Evolutionary conservation across 805 yeast species (phyloP), one percentile per base, ranked within the genome.

Genomic region (Priceomyces castillae): DNA sequence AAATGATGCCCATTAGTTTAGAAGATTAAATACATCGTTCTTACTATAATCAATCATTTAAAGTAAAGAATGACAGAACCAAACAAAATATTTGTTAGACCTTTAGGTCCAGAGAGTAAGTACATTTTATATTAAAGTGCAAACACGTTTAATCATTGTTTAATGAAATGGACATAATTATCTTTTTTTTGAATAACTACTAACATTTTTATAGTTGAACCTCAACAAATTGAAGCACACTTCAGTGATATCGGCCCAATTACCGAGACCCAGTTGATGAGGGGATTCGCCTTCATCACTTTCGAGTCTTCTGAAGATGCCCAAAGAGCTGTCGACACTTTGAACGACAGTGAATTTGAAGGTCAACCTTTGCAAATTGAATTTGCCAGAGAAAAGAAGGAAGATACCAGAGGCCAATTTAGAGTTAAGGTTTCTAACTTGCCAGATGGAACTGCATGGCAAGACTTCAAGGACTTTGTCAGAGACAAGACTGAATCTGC

Each of bases 201-300:
- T 37, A 58, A 42, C 53, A 51, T 72, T 65, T 33, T 66, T 62
- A 47, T 48, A 51, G 67, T 62, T 42, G 55, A 65, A 44, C 58
- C 58, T 30, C 80, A 82, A 48, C 86, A 83, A 56, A 67, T 86
- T 43, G 83, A 82, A 66, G 87, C 79, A 46, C 81, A 81, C 59
- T 85, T 86, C 59, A 62, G 80, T 16, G 76, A 80, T 44, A 75
- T 74, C 47, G 95, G 92, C 53, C 77, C 84, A 39, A 68, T 86
- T 55, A 71, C 74, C 48, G 89, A 83, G 58, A 80, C 84, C 41
- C 81, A 81, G 61, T 66, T 85, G 53, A 74, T 83, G 76, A 83
- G 85, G 56, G 96, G 96, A 34, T 86, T 82, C 59, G 97, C 95
- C 19, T 90, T 88, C 62, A 86, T 92, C 47, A 95, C 90, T 63